Evolutionary conservation across 2,329 filamentous ascomycete species (phyloP).

Genomic region (Aspergillus transmontanensis): DNA sequence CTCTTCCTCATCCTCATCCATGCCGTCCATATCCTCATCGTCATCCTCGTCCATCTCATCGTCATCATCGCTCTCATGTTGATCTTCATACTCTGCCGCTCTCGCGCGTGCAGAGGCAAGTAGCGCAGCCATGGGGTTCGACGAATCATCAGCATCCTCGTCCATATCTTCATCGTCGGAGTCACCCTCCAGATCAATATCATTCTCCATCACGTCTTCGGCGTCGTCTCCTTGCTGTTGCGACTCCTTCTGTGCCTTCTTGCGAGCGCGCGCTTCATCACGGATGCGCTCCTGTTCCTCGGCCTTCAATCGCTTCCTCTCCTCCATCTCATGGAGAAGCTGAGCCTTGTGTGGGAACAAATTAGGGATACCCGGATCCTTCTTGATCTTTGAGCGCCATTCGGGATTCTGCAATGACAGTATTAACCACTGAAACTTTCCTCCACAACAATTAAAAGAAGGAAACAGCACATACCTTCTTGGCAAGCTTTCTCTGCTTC

Average conservation of each 20-base stretch:
- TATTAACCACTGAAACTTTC: slow-evolving; percentile 9
- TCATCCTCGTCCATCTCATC: slow-evolving; percentile 52
- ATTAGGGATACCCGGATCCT: slow-evolving; percentile 96
- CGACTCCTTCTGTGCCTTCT: slow-evolving; percentile 41
- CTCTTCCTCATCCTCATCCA: slow-evolving; percentile 57
- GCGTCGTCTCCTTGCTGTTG: slow-evolving; percentile 38
- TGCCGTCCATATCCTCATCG: slow-evolving; percentile 61
- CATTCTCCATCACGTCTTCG: slow-evolving; percentile 48
- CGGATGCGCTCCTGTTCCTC: slow-evolving; percentile 73
- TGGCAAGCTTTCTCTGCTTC: slow-evolving; percentile 84
- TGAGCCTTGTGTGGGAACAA: slow-evolving; percentile 97
- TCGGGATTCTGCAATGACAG: slow-evolving; percentile 70
- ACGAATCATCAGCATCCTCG: slow-evolving; percentile 49
- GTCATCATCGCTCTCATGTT: slow-evolving; percentile 41
- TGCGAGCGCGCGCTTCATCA: slow-evolving; percentile 61
- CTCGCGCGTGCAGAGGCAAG: slow-evolving; percentile 46
- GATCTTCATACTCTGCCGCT: slow-evolving; percentile 40
- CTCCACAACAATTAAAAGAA: neutral
- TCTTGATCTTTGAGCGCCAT: slow-evolving; percentile 95
- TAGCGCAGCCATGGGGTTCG: slow-evolving; percentile 51
- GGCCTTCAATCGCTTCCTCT: slow-evolving; percentile 76
- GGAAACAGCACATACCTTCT: slow-evolving; percentile 62
- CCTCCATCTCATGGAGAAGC: slow-evolving; percentile 91
- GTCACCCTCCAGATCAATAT: slow-evolving; percentile 51
- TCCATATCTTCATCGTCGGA: slow-evolving; percentile 54